Base-by-base conservation (phyloP, 164 flowering plant genomes). In the Liriodendron chinense region DNA sequence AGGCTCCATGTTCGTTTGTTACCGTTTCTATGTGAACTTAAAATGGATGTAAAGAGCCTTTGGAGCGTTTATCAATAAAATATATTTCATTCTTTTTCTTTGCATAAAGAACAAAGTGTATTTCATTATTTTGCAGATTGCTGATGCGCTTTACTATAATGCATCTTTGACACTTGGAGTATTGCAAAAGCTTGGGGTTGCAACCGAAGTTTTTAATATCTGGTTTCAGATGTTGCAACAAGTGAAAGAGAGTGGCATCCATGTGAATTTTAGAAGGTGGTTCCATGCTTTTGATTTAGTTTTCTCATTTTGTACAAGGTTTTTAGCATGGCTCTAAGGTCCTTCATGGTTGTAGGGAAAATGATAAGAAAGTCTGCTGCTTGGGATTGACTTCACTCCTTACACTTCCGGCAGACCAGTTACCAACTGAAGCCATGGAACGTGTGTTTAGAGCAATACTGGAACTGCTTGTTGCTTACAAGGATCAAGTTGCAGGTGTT, bases 151-250 rank as follows among this genome's bases (percentile, higher is more conserved):
- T 49, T 94, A 88, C 79, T 96, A 96, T 75, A 92, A 94, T 84
- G 87, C 96, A 69, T 70, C 84, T 18, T 84, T 96, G 78, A 84
- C 99, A 22, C 87, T 93, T 18, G 73, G 80, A 80, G 83, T 91
- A 77, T 79, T 96, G 84, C 97, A 96, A 71, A 91, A 87, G 84
- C 89, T 96, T 76, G 94, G 94, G 76, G 91, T 96, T 82, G 90
- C 96, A 18, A 86, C 90, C 24, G 98, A 96, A 47, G 81, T 92
- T 22, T 96, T 96, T 61, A 81, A 72, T 73, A 86, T 91, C 65
- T 96, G 99, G 99, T 93, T 93, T 84, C 94, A 96, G 79, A 87
- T 96, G 99, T 80, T 96, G 89, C 90, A 91, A 81, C 87, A 93
- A 80, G 91, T 87, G 10, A 93, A 90, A 80, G 91, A 87, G 83